phyloP scores from a whole-genome alignment of 2,329 filamentous ascomycete genomes.

The Sporothrix pseudoabietina region DNA sequence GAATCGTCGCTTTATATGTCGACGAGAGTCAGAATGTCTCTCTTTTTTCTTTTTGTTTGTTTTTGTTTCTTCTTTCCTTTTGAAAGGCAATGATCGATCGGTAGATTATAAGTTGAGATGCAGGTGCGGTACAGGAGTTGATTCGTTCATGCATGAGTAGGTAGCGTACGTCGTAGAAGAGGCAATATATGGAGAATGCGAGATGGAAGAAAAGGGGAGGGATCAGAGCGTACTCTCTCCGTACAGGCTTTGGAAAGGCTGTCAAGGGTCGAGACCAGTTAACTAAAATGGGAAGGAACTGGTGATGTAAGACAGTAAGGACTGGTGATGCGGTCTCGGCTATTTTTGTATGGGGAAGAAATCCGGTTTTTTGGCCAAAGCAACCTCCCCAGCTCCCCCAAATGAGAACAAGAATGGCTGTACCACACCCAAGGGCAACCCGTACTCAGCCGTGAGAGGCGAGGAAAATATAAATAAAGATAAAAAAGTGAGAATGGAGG shows the following conservation, averaged over 20 bases:
- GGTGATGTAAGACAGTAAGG: slow-evolving; percentile 6
- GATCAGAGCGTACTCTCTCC: neutral
- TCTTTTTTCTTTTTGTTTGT: neutral
- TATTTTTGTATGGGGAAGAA: neutral
- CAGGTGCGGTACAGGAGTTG: neutral
- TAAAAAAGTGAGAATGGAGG: neutral
- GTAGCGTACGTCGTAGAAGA: neutral
- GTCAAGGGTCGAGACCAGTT: neutral
- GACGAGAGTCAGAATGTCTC: neutral
- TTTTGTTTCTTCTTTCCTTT: neutral
- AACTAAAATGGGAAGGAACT: neutral
- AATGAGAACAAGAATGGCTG: neutral
- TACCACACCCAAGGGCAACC: slow-evolving; percentile 30
- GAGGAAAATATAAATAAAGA: neutral
- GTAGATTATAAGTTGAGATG: neutral
- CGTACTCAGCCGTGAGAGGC: slow-evolving; percentile 25
- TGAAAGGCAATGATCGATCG: neutral
- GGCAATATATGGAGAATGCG: neutral
- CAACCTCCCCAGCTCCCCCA: neutral
- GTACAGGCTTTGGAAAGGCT: neutral
- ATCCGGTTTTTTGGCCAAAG: slow-evolving; percentile 16
- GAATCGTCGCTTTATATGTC: slow-evolving; percentile 9
- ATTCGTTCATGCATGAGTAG: slow-evolving; percentile 1
- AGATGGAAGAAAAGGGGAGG: slow-evolving; percentile 1
- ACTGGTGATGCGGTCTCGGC: slow-evolving; percentile 3